These are phyloP conservation scores for Cystobasidium slooffiae DNA, from an alignment of 1,284 basidiomycete genomes.

Conservation along the genomic window DNA sequence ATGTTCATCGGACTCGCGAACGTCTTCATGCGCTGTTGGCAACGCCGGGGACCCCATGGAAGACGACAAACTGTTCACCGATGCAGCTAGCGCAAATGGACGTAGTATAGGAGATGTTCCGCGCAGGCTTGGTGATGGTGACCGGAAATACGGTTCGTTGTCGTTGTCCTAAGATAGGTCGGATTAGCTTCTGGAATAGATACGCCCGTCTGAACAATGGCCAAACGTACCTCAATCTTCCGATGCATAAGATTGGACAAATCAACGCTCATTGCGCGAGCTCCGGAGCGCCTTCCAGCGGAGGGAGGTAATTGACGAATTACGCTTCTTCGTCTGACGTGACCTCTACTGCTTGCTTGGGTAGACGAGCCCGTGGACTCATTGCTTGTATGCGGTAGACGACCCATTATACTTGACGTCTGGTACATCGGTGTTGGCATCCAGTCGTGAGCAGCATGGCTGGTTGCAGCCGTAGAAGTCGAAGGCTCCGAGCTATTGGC, in stretches of 20 bases:
- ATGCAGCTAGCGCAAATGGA: conserved; percentile 32
- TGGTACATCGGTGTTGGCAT: conserved; percentile 28
- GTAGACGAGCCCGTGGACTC: background rate
- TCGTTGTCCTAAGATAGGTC: conserved; percentile 26
- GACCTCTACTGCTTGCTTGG: background rate
- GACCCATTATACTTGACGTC: conserved; percentile 16
- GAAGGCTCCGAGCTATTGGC: conserved; percentile 41
- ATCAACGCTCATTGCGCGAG: conserved; percentile 40
- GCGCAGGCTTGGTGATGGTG: conserved; percentile 14
- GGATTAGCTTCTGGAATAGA: background rate
- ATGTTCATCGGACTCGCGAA: conserved; percentile 17
- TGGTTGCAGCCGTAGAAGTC: conserved; percentile 21
- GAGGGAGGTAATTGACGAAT: conserved; percentile 15
- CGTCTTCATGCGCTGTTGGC: conserved; percentile 40
- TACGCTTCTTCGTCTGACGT: conserved; percentile 13
- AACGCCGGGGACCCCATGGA: conserved; percentile 35
- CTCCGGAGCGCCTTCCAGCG: conserved; percentile 3
- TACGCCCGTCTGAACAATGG: background rate
- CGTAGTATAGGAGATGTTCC: conserved; percentile 30
- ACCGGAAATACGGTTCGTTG: conserved; percentile 9
- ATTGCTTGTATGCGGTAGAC: conserved; percentile 31
- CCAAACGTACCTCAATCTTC: conserved; percentile 22
- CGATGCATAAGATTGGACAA: conserved; percentile 33
- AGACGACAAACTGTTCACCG: conserved; percentile 39
- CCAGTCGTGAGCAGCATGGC: conserved; percentile 24